phyloP scores from a whole-genome alignment of 2,329 filamentous ascomycete species.

The Eutypella sp. region DNA sequence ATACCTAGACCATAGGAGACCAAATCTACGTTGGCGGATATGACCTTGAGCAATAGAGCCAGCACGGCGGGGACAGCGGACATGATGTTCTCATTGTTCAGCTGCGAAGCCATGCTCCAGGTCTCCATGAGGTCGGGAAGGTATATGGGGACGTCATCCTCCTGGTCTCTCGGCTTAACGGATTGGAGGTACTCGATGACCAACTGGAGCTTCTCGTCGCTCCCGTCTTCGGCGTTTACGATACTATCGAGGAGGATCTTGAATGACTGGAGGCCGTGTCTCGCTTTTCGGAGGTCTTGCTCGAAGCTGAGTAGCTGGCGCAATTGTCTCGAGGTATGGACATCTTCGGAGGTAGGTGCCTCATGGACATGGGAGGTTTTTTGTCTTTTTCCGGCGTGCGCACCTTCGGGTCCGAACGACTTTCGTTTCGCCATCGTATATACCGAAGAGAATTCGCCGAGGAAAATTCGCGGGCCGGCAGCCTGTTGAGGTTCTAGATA shows the following conservation, averaged over 20 bases:
- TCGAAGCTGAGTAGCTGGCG: slow-evolving; percentile 64
- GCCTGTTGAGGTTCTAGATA: too few relatives aligned
- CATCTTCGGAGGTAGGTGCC: slow-evolving; percentile 54
- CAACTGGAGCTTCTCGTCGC: slow-evolving; percentile 50
- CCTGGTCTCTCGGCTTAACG: slow-evolving; percentile 44
- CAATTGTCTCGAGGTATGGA: slow-evolving; percentile 61
- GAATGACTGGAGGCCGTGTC: slow-evolving; percentile 74
- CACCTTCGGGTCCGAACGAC: slow-evolving; percentile 23
- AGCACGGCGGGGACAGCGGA: slow-evolving; percentile 77
- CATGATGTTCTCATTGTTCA: slow-evolving; percentile 74
- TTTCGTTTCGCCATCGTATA: slow-evolving; percentile 26
- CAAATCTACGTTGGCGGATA: slow-evolving; percentile 70
- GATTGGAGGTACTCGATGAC: slow-evolving; percentile 64
- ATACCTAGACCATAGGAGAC: slow-evolving; percentile 71
- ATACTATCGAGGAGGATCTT: slow-evolving; percentile 64
- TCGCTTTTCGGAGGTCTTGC: slow-evolving; percentile 61
- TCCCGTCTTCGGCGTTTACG: slow-evolving; percentile 43
- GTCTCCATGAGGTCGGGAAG: slow-evolving; percentile 79
- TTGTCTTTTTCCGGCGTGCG: slow-evolving; percentile 47
- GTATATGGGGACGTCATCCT: slow-evolving; percentile 57
- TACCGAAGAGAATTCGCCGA: slow-evolving; percentile 6
- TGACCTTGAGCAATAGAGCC: slow-evolving; percentile 72
- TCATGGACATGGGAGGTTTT: slow-evolving; percentile 48
- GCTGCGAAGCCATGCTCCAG: slow-evolving; percentile 78
- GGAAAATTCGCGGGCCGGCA: too few relatives aligned